Evolutionary conservation across 2,329 filamentous ascomycete genomes (phyloP).

Genomic region (Westerdykella sp.): DNA sequence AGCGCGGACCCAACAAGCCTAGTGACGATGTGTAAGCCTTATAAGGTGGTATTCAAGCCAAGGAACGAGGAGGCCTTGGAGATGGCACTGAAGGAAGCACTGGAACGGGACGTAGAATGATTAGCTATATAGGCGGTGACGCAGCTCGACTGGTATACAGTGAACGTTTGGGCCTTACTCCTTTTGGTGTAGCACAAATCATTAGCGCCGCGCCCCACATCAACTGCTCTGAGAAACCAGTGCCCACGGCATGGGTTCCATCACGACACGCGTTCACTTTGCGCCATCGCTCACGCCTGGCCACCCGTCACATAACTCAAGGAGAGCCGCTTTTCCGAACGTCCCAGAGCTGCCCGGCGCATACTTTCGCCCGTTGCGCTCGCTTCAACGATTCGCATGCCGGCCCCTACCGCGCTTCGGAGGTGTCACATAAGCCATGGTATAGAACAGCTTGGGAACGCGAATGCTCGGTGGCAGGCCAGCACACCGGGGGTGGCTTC

Average conservation of each 20-base stretch:
- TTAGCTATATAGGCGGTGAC: no score
- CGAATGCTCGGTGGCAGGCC: conserved; percentile 20
- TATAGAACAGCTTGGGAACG: conserved; percentile 8
- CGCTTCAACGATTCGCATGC: conserved; percentile 5
- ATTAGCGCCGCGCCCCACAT: no score
- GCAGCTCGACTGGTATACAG: no score
- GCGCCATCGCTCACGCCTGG: no score
- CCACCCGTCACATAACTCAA: no score
- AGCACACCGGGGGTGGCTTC: conserved; percentile 22
- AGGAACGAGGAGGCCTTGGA: conserved; percentile 44
- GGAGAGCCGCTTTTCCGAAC: no score
- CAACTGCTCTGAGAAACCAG: no score
- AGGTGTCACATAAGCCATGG: conserved; percentile 15
- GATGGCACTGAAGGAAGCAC: conserved; percentile 35
- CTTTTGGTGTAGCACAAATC: no score
- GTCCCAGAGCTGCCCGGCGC: conserved; percentile 7
- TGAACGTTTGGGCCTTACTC: no score
- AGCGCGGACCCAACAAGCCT: conserved; percentile 57
- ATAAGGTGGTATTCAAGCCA: conserved; percentile 54
- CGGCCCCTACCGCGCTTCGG: conserved; percentile 6
- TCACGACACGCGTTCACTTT: no score
- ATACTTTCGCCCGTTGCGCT: background rate
- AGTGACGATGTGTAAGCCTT: conserved; percentile 55
- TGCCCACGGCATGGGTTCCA: no score
- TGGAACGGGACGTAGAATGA: conserved; percentile 9